Base-by-base conservation (phyloP, 208 protist genomes). In the Trypanosoma melophagium region DNA sequence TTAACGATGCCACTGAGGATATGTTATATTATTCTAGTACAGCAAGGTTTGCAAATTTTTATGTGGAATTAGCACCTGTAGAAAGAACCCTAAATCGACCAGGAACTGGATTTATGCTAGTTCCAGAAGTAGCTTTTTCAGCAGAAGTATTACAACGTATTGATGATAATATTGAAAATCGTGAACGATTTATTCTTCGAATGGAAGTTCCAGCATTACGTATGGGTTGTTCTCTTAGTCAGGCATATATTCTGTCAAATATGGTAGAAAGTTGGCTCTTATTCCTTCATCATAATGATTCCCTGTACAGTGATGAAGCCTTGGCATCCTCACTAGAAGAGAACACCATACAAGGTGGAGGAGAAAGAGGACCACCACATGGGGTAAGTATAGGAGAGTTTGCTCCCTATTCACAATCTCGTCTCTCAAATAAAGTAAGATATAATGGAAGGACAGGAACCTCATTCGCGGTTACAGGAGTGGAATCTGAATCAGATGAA, bases 121-220 rank as follows among this genome's bases (percentile, higher is more conserved):
- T 93, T 14, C 86, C 86, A 0, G 82, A 91, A 69, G 77, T 95
- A 50, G 77, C 79, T 16, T 80, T 93, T 60, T 77, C 67, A 38
- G 84, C 85, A 1, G 76, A 85, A 55, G 75, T 95, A 3, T 69
- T 95, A 57, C 86, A 92, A 74, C 79, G 64, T 66, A 91, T 95
- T 47, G 86, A 90, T 58, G 58, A 60, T 58, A 58, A 19, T 16
- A 62, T n/a, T 53, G 69, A 74, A 12, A 71, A 66, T 17, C 77
- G 81, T 10, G 86, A 95, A 50, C 35, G 67, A 7, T 54, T 93
- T 41, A 83, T 95, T 67, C 60, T 95, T n/a, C 83, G 90, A 13
- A 77, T 95, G 50, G 69, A 79, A 44, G 80, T 95, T 53, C 85
- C 90, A 19, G 57, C 71, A 60, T 76, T 95, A 25, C 70, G 71